Evolutionary conservation across 768 basidiomycete genomes (phyloP).

Genomic region (Hydnomerulius pinastri): DNA sequence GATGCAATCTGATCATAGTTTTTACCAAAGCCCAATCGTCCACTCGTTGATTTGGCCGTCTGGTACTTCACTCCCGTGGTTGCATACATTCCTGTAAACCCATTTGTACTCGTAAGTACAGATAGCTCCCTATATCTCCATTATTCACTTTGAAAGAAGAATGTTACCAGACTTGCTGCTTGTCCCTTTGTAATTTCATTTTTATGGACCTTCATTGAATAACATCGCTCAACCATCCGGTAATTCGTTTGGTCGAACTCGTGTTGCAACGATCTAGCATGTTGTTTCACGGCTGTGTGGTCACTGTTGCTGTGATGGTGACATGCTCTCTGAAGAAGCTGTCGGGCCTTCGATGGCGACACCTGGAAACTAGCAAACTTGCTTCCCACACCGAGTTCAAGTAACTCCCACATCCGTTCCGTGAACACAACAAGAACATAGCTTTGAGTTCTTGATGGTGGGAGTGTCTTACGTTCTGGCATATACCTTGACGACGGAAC

Average conservation of each 20-base stretch:
- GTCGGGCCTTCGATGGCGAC: too few relatives aligned
- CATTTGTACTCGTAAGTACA: not conserved
- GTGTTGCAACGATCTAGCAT: not conserved
- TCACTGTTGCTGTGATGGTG: too few relatives aligned
- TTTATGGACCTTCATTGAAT: not conserved
- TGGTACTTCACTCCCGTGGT: not conserved
- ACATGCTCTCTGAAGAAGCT: too few relatives aligned
- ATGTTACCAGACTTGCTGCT: not conserved
- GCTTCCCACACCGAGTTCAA: too few relatives aligned
- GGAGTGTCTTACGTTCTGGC: too few relatives aligned
- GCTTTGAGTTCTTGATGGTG: too few relatives aligned
- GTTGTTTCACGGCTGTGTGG: not conserved
- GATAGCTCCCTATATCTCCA: not conserved
- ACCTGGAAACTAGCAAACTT: too few relatives aligned
- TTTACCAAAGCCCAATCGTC: constrained; percentile 17
- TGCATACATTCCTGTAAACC: not conserved
- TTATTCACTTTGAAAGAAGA: not conserved
- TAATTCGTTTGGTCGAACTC: too few relatives aligned
- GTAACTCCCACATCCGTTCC: too few relatives aligned
- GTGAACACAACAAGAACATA: too few relatives aligned
- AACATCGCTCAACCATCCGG: not conserved
- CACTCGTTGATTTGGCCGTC: constrained; percentile 13
- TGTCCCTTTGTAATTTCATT: not conserved
- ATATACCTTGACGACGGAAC: too few relatives aligned
- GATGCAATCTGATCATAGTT: constrained; percentile 13